A percentile compares a stretch with the other conserved stretches of the same genome.
Conservation (phyloP, 2,329 filamentous ascomycete genomes). For the Pestalotiopsis sp. region DNA sequence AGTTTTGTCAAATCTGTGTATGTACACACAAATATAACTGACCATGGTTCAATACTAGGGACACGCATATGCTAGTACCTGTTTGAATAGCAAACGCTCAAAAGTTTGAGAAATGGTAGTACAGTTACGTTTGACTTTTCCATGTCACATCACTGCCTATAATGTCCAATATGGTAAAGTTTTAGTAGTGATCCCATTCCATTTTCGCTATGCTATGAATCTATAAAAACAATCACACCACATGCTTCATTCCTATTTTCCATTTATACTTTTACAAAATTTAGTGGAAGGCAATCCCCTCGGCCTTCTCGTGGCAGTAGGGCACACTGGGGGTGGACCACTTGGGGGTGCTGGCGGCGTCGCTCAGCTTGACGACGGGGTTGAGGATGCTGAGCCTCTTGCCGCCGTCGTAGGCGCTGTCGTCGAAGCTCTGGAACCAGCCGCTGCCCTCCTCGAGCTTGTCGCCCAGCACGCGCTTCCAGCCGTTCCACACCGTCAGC, state of each 20-base stretch:
- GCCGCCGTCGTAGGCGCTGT: constrained; percentile 23
- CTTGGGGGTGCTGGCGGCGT: constrained; percentile 18
- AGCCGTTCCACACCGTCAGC: constrained; percentile 25
- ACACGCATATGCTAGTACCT: too few species aligned
- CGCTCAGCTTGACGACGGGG: constrained; percentile 26
- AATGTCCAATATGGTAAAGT: neutral
- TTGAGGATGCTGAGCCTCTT: constrained; percentile 25
- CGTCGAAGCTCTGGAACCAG: constrained; percentile 27
- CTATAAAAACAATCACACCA: neutral
- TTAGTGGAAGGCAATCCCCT: constrained; percentile 9
- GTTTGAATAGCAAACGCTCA: too few species aligned
- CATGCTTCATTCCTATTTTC: neutral
- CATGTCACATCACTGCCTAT: neutral
- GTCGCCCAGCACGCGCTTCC: constrained; percentile 22
- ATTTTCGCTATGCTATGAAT: neutral
- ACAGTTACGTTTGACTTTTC: too few species aligned
- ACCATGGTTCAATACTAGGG: too few species aligned
- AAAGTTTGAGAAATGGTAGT: too few species aligned
- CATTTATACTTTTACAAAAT: neutral
- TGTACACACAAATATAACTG: too few species aligned
- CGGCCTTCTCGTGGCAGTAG: constrained; percentile 20
- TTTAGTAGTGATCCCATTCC: neutral
- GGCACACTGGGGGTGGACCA: constrained; percentile 27
- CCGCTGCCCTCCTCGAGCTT: constrained; percentile 24
- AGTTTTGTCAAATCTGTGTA: too few species aligned